Evolutionary conservation across 768 basidiomycete species (phyloP).

Genomic region (Amylocystis lapponica): DNA sequence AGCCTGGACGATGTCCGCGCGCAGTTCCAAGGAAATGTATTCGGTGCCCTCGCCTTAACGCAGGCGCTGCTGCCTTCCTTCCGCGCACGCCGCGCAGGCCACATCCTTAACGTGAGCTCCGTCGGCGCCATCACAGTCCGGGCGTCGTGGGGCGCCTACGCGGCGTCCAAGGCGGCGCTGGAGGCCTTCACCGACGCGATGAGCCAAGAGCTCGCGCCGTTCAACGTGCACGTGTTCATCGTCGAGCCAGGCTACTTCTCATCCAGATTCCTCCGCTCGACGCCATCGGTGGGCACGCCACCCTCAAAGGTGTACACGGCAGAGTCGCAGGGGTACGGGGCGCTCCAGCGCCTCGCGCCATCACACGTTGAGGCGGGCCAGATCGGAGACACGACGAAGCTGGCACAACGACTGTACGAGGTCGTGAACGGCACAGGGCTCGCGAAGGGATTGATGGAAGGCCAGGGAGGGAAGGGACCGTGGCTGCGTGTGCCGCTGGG

Average conservation of each 20-base stretch:
- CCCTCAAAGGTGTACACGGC: constrained; percentile 17
- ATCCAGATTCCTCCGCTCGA: constrained; percentile 11
- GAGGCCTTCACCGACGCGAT: constrained; percentile 22
- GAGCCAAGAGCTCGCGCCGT: constrained; percentile 18
- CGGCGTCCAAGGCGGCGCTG: constrained; percentile 23
- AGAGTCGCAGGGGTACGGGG: constrained; percentile 12
- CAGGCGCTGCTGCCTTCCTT: constrained; percentile 22
- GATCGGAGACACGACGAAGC: constrained; percentile 20
- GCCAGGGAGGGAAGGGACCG: constrained; percentile 8
- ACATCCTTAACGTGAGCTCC: constrained; percentile 23
- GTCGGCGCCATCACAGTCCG: constrained; percentile 9
- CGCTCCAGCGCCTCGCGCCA: constrained; percentile 1
- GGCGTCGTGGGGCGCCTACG: constrained; percentile 18
- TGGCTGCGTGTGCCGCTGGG: constrained; percentile 20
- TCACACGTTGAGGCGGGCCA: constrained; percentile 5
- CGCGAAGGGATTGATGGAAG: constrained; percentile 6
- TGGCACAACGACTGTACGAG: constrained; percentile 18
- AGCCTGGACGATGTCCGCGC: constrained; percentile 13
- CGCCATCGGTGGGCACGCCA: constrained; percentile 14
- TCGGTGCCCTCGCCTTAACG: constrained; percentile 21
- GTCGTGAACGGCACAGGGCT: constrained; percentile 17
- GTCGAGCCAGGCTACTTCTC: constrained; percentile 23
- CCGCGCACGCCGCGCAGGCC: constrained; percentile 20
- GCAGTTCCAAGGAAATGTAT: constrained; percentile 23
- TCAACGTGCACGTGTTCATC: constrained; percentile 22